Percentiles rank a stretch among this genome's conserved stretches.
Conservation (phyloP, 768 basidiomycete genomes). For the Trametes punicea region DNA sequence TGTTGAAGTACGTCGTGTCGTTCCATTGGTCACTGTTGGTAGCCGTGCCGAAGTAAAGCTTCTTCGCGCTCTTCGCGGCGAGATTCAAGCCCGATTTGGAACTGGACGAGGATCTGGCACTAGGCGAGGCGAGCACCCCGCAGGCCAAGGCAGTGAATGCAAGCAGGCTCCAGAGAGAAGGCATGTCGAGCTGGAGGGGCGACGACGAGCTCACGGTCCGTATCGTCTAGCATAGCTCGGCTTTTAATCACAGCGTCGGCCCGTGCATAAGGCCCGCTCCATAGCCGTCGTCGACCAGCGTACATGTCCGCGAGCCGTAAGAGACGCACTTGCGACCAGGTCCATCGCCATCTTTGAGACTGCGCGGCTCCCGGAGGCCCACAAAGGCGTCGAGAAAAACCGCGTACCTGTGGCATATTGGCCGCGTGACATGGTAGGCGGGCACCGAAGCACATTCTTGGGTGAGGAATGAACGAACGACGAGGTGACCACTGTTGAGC, state of each 20-base stretch:
- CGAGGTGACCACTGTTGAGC: not conserved
- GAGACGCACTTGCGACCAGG: not conserved
- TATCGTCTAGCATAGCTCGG: too few relatives aligned
- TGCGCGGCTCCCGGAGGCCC: not conserved
- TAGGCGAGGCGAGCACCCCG: not conserved
- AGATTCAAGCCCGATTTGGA: constrained; percentile 29
- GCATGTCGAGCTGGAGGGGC: not conserved
- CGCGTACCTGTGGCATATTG: not conserved
- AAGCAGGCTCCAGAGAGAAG: not conserved
- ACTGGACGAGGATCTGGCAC: not conserved
- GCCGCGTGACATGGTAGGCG: constrained; percentile 3
- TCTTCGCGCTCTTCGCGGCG: constrained; percentile 37
- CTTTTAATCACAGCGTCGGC: not conserved
- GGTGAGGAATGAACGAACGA: not conserved
- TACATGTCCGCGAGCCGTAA: not conserved
- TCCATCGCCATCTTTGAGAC: not conserved
- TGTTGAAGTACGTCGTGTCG: constrained; percentile 36
- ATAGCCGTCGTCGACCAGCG: not conserved
- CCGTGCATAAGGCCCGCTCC: not conserved
- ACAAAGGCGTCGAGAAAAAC: not conserved
- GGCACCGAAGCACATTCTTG: not conserved
- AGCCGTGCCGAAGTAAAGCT: constrained; percentile 47
- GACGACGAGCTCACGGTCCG: not conserved
- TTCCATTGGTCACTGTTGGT: constrained; percentile 44
- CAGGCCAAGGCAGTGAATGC: not conserved